Conservation (phyloP, 352 stramenopile species). For the Phytophthora quininea region DNA sequence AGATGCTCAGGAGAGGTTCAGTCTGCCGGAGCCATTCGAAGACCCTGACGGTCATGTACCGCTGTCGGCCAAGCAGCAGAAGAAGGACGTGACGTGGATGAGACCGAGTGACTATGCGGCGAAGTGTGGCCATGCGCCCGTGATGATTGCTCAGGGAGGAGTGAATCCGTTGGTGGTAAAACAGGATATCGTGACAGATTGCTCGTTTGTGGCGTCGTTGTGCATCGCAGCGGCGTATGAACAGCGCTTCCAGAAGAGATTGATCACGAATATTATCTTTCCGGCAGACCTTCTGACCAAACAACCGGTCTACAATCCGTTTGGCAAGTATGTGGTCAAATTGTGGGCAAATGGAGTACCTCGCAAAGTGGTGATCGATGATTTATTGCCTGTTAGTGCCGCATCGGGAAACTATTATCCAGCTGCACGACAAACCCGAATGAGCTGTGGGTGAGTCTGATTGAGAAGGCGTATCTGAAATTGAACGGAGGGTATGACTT, state of each 20-base stretch:
- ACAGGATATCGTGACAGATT: conserved; percentile 93
- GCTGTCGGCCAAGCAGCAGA: conserved; percentile 73
- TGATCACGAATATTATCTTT: conserved; percentile 97
- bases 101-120: conserved; percentile 65
- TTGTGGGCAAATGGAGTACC: conserved; percentile 96
- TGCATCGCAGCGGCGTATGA: conserved; percentile 93
- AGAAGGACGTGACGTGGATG: conserved; percentile 68
- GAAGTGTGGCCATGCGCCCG: conserved; percentile 50
- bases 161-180: conserved; percentile 83
- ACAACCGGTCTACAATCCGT: conserved; percentile 87
- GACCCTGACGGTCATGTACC: conserved; percentile 75
- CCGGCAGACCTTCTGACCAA: conserved; percentile 84
- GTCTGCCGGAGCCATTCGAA: conserved; percentile 50
- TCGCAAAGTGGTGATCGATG: conserved; percentile 95
- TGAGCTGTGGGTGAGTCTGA: conserved; percentile 94
- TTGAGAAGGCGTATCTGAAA: conserved; percentile 99
- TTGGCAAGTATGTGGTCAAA: conserved; percentile 97
- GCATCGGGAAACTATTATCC: conserved; percentile 74
- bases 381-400: conserved; percentile 91
- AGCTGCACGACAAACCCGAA: conserved; percentile 83
- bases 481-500: conserved; percentile 98
- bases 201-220: conserved; percentile 93
- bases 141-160: conserved; percentile 65
- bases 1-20: conserved; percentile 66
- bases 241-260: conserved; percentile 85